These are phyloP conservation scores for Nemophila menziesii DNA, from an alignment of 257 asterid species.

Conservation along the genomic window DNA sequence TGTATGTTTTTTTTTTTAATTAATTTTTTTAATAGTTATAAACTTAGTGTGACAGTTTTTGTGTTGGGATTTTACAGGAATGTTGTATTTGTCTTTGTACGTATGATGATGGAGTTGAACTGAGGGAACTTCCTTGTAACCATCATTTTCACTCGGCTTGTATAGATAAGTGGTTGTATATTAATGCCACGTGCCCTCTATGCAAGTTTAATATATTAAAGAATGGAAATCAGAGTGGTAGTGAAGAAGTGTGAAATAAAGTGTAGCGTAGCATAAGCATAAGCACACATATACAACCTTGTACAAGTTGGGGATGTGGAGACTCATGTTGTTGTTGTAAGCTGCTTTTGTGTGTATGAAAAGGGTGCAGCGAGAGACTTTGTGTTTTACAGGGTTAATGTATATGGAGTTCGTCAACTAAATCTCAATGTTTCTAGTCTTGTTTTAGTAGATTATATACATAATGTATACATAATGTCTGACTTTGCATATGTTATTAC, in stretches of 20 bases:
- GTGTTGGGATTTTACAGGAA: conserved; percentile 40
- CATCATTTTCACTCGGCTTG: conserved; percentile 87
- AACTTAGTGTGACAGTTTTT: neutral
- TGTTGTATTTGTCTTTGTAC: conserved; percentile 88
- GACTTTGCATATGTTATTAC: no score
- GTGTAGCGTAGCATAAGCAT: neutral
- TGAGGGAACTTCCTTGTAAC: conserved; percentile 91
- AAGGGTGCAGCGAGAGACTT: neutral
- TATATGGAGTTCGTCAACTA: neutral
- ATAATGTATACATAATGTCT: no score
- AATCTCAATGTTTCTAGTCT: no score
- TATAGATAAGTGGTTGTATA: conserved; percentile 93
- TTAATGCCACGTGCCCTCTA: conserved; percentile 90
- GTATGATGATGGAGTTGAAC: conserved; percentile 83
- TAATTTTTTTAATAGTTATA: no score
- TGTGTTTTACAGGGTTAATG: neutral
- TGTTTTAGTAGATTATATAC: no score
- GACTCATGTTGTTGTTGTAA: neutral
- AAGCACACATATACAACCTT: neutral
- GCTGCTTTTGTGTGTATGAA: neutral
- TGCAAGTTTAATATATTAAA: conserved; percentile 91
- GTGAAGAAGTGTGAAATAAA: conserved; percentile 63
- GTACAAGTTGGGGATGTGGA: neutral
- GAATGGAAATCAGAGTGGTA: conserved; percentile 44
- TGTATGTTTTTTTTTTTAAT: conserved; percentile 32